Percentiles rank a stretch among this genome's conserved stretches.
phyloP scores from a whole-genome alignment of 2,329 filamentous ascomycete genomes.

The Aspergillus transmontanensis region DNA sequence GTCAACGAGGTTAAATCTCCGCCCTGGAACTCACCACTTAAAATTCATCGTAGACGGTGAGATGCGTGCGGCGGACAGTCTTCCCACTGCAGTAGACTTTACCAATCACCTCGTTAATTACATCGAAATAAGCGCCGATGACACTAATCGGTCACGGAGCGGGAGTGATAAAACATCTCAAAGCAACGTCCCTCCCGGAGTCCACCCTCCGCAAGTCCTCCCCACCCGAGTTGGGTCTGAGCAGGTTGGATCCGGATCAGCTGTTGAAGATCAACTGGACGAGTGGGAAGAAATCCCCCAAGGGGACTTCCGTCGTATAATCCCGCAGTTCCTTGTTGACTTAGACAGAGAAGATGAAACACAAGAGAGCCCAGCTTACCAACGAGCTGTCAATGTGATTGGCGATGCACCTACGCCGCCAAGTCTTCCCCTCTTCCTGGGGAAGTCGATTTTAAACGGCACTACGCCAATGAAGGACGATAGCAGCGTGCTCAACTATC shows the following conservation, averaged over 20 bases:
- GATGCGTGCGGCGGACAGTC: slow-evolving; percentile 82
- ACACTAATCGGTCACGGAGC: slow-evolving; percentile 50
- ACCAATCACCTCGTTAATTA: slow-evolving; percentile 99
- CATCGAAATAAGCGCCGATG: slow-evolving; percentile 84
- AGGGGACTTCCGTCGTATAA: slow-evolving; percentile 67
- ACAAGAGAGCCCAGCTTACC: slow-evolving; percentile 73
- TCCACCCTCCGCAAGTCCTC: slow-evolving; percentile 49
- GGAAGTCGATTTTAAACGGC: slow-evolving; percentile 92
- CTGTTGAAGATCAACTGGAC: slow-evolving; percentile 48
- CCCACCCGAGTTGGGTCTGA: slow-evolving; percentile 37
- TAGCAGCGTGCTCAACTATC: slow-evolving; percentile 94
- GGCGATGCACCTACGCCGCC: slow-evolving; percentile 82
- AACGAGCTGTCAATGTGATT: slow-evolving; percentile 73
- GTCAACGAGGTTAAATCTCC: slow-evolving; percentile 77
- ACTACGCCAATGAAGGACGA: slow-evolving; percentile 94
- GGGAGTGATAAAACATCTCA: slow-evolving; percentile 39
- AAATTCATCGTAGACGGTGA: slow-evolving; percentile 94
- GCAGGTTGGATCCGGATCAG: slow-evolving; percentile 36
- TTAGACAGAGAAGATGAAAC: slow-evolving; percentile 81
- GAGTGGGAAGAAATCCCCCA: slow-evolving; percentile 59
- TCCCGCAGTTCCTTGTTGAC: slow-evolving; percentile 84
- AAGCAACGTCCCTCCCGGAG: slow-evolving; percentile 38
- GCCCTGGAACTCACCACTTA: slow-evolving; percentile 92
- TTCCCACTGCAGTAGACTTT: slow-evolving; percentile 95
- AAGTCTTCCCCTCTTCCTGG: slow-evolving; percentile 83